Percentiles rank a stretch among this genome's conserved stretches.
These are phyloP conservation scores for Amylocarpus encephaloides DNA, from an alignment of 2,329 filamentous ascomycete species.

Conservation along the genomic window DNA sequence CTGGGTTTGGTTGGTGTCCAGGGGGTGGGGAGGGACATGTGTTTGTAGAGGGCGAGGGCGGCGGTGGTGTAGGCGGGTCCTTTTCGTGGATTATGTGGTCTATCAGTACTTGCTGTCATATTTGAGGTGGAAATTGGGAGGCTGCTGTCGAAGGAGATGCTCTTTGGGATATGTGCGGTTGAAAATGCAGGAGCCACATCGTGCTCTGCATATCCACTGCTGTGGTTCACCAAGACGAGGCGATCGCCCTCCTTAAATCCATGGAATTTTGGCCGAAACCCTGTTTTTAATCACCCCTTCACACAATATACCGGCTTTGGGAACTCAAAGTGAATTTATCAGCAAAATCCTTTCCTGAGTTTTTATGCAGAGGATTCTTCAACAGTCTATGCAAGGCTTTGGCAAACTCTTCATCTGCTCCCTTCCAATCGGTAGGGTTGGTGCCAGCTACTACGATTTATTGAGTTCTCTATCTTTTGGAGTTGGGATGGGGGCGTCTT, in stretches of 20 bases:
- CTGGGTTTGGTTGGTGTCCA: slow-evolving; percentile 30
- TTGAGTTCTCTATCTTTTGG: background rate
- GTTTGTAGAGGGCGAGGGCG: slow-evolving; percentile 43
- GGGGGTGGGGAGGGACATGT: slow-evolving; percentile 42
- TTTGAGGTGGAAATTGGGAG: too few relatives aligned
- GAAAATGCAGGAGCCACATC: slow-evolving; percentile 26
- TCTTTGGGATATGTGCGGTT: slow-evolving; percentile 28
- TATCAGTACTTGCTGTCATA: background rate
- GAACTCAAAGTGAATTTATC: background rate
- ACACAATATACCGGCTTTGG: background rate
- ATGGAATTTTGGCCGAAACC: background rate
- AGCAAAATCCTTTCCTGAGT: slow-evolving; percentile 1
- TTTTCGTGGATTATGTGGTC: slow-evolving; percentile 44
- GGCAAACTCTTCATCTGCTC: slow-evolving; percentile 1
- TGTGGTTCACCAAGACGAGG: slow-evolving; percentile 1
- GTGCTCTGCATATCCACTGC: slow-evolving; percentile 26
- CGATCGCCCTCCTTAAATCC: slow-evolving; percentile 3
- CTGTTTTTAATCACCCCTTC: background rate
- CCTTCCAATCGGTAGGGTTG: slow-evolving; percentile 5
- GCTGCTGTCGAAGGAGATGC: slow-evolving; percentile 22
- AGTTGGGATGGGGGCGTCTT: background rate
- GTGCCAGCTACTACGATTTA: slow-evolving; percentile 1
- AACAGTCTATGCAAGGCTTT: background rate
- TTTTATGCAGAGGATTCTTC: background rate
- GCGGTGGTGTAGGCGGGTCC: slow-evolving; percentile 50